Evolutionary conservation across 1,284 basidiomycete genomes (phyloP).

Genomic region (Singerocomus inundabilis): DNA sequence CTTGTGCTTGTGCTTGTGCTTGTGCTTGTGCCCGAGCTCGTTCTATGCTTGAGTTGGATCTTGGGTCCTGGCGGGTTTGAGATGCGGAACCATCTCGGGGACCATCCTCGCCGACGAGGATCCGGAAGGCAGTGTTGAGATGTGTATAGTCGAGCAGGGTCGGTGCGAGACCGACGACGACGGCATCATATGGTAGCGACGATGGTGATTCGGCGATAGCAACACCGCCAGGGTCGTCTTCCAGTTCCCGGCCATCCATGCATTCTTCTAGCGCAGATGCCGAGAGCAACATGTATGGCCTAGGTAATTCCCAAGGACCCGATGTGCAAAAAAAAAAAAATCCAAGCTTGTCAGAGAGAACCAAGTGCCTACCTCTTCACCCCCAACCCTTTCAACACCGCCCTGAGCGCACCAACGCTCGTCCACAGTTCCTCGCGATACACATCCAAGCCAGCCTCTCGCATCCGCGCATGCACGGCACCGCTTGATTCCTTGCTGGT

Average conservation of each 20-base stretch:
- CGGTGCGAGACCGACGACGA: constrained; percentile 67
- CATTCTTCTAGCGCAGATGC: constrained; percentile 57
- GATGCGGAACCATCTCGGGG: not conserved
- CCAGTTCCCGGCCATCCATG: constrained; percentile 3
- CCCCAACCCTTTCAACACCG: constrained; percentile 40
- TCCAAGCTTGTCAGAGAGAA: not conserved
- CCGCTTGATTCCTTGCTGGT: constrained; percentile 55
- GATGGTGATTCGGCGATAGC: not conserved
- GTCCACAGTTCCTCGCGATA: constrained; percentile 48
- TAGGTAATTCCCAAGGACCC: constrained; percentile 18
- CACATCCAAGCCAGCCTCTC: constrained; percentile 51
- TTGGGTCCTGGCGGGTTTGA: not conserved
- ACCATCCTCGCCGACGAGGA: constrained; percentile 42
- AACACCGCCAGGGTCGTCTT: not conserved
- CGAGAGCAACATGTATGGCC: constrained; percentile 61
- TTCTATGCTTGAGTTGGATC: not conserved
- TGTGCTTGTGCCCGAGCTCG: not conserved
- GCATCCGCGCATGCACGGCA: constrained; percentile 43
- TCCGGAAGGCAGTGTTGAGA: constrained; percentile 66
- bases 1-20: too few relatives aligned
- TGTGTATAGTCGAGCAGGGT: constrained; percentile 50
- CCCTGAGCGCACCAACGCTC: constrained; percentile 58
- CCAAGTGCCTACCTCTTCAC: constrained; percentile 40
- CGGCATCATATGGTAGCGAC: constrained; percentile 47
- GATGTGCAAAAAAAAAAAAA: not conserved